phyloP scores from a whole-genome alignment of 768 basidiomycete genomes.

The Trichaptum fuscoviolaceum region DNA sequence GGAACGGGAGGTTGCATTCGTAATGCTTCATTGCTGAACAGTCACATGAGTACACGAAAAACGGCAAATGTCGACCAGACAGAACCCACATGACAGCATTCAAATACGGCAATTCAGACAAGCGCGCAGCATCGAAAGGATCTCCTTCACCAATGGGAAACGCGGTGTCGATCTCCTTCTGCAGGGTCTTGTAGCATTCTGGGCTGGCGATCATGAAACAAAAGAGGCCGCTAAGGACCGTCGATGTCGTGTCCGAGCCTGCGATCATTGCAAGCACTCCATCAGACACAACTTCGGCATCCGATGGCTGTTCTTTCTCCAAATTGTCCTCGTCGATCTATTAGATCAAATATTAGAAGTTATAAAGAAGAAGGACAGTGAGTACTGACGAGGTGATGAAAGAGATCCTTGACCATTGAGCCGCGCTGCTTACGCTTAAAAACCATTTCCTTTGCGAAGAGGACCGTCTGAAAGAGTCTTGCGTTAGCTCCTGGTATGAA shows the following conservation, averaged over 20 bases:
- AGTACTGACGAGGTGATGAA: conserved; percentile 37
- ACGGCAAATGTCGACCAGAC: conserved; percentile 3
- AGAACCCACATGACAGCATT: conserved; percentile 30
- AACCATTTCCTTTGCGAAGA: neutral
- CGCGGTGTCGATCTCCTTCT: conserved; percentile 34
- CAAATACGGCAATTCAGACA: conserved; percentile 27
- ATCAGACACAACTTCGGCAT: conserved; percentile 31
- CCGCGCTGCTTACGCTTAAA: conserved; percentile 2
- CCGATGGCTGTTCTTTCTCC: conserved; percentile 22
- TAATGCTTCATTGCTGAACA: conserved; percentile 39
- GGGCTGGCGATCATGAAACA: conserved; percentile 38
- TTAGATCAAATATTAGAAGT: neutral
- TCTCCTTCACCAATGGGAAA: conserved; percentile 33
- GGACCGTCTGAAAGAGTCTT: neutral
- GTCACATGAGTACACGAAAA: neutral
- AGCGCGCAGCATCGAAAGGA: conserved; percentile 16
- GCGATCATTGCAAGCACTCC: conserved; percentile 35
- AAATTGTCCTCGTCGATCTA: conserved; percentile 38
- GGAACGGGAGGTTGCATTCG: conserved; percentile 40
- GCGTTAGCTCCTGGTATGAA: conserved; percentile 44
- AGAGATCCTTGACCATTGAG: conserved; percentile 21
- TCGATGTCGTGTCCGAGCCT: conserved; percentile 45
- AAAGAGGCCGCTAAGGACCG: conserved; percentile 32
- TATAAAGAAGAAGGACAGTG: neutral
- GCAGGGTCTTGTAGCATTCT: conserved; percentile 29